These are phyloP conservation scores for Arthroderma uncinatum DNA, from an alignment of 2,329 filamentous ascomycete genomes.

Conservation along the genomic window DNA sequence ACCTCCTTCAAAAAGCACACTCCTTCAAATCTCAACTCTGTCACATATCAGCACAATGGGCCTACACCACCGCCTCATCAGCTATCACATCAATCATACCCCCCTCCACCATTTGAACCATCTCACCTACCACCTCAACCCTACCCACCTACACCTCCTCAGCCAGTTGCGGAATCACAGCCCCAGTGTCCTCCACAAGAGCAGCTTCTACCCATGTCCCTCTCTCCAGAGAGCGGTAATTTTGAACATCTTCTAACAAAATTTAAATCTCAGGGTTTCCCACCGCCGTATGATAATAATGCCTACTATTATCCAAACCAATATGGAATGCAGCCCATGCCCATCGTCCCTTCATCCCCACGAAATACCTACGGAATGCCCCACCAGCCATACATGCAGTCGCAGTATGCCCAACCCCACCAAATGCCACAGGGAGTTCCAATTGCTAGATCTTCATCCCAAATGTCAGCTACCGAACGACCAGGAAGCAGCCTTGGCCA, in stretches of 20 bases:
- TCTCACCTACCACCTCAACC: conserved; percentile 3
- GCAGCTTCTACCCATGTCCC: conserved; percentile 38
- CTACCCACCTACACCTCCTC: background rate
- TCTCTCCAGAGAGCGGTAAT: conserved; percentile 57
- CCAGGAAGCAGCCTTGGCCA: conserved; percentile 51
- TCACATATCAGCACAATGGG: conserved; percentile 17
- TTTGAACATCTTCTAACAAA: conserved; percentile 63
- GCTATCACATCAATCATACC: background rate
- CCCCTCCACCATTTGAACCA: background rate
- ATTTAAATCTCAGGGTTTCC: conserved; percentile 53
- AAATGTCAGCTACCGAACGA: conserved; percentile 59
- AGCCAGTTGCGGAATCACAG: conserved; percentile 14
- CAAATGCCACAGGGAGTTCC: conserved; percentile 48
- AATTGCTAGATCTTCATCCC: conserved; percentile 77
- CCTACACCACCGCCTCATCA: conserved; percentile 16
- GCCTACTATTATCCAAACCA: conserved; percentile 34
- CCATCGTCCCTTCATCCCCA: conserved; percentile 33
- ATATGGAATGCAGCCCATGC: conserved; percentile 30
- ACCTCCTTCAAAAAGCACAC: conserved; percentile 26
- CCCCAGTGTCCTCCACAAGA: conserved; percentile 3
- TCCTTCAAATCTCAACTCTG: conserved; percentile 15
- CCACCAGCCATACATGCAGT: conserved; percentile 40
- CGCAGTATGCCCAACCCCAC: conserved; percentile 39
- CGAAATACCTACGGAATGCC: conserved; percentile 40
- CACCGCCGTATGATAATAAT: conserved; percentile 39